These are phyloP conservation scores for Nitzschia sp. DNA, from an alignment of 108 stramenopile genomes.

Conservation along the genomic window DNA sequence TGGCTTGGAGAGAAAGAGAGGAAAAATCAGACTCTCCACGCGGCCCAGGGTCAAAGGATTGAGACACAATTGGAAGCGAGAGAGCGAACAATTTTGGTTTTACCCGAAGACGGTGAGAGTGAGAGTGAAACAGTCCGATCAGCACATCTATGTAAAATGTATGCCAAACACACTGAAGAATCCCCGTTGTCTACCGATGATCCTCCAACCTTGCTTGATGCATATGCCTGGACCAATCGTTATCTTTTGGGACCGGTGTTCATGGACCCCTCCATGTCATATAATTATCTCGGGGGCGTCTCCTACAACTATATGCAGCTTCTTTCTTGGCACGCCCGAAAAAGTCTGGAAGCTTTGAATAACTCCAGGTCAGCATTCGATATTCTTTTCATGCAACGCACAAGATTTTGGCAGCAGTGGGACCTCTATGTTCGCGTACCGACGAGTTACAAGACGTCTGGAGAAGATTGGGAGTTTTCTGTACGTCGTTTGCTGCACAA, in stretches of 20 bases:
- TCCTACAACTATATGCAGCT: constrained; percentile 70
- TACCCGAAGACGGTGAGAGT: constrained; percentile 51
- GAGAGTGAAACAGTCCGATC: constrained; percentile 56
- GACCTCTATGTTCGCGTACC: constrained; percentile 73
- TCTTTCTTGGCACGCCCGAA: constrained; percentile 54
- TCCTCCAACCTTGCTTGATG: constrained; percentile 59
- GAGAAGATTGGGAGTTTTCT: constrained; percentile 51
- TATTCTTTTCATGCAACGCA: constrained; percentile 56
- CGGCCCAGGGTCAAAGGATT: constrained; percentile 16
- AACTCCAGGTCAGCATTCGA: constrained; percentile 46
- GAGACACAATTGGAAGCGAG: not conserved
- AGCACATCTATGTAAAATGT: constrained; percentile 50
- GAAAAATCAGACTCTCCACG: constrained; percentile 4
- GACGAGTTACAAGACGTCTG: constrained; percentile 22
- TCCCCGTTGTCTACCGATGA: constrained; percentile 33
- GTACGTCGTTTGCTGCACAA: constrained; percentile 49
- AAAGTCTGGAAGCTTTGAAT: constrained; percentile 35
- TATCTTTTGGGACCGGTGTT: constrained; percentile 60
- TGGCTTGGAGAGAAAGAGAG: constrained; percentile 63
- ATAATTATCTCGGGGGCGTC: constrained; percentile 76
- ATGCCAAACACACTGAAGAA: constrained; percentile 42
- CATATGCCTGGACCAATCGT: constrained; percentile 37
- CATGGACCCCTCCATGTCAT: constrained; percentile 79
- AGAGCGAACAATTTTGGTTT: constrained; percentile 54
- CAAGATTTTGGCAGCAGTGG: constrained; percentile 77